Evolutionary conservation across 2,329 filamentous ascomycete genomes (phyloP), one percentile per base, ranked within the genome.

Genomic region (Ustulina deusta): DNA sequence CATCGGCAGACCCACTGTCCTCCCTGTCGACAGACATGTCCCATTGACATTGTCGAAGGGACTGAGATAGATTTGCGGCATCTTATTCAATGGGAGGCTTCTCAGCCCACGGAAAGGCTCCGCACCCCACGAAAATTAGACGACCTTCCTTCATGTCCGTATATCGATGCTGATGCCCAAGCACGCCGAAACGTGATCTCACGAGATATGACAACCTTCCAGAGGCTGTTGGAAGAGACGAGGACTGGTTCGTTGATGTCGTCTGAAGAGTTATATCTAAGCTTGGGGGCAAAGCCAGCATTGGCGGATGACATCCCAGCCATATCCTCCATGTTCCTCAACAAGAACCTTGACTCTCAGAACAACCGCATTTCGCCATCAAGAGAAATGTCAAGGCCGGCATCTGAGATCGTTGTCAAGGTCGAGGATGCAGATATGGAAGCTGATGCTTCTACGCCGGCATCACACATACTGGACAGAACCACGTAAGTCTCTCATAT

Each of bases 391-490:
- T 72, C 76, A 9, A 69, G 61, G 58, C 73, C 74, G n/a, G 73
- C 77, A 66, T 74, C 76, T 59, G 75, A 77, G 65, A 77, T 77
- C 11, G 68, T 78, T 46, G 76, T 78, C 42, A 74, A 73, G 52
- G 66, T 76, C 63, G 75, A 77, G 63, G 71, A 70, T n/a, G 74
- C 74, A 71, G 75, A 76, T 55, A 56, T 71, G 32, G 74, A 73
- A 52, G 54, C 67, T 46, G 59, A 71, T 29, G 69, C 69, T 54
- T 70, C 66, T 57, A 68, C 68, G 38, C 66, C 73, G 20, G 61
- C 55, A 27, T 63, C 71, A 29, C 70, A 71, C 42, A 71, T 60
- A 61, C 67, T 66, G 15, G 61, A 71, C 20, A 63, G 63, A 60
- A 55, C 62, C 25, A 61, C 66, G 76, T 78, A 76, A 78, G 76